Evolutionary conservation across 1,284 basidiomycete species (phyloP), one percentile per base, ranked within the genome.

Genomic region (Marasmius tenuissimus): DNA sequence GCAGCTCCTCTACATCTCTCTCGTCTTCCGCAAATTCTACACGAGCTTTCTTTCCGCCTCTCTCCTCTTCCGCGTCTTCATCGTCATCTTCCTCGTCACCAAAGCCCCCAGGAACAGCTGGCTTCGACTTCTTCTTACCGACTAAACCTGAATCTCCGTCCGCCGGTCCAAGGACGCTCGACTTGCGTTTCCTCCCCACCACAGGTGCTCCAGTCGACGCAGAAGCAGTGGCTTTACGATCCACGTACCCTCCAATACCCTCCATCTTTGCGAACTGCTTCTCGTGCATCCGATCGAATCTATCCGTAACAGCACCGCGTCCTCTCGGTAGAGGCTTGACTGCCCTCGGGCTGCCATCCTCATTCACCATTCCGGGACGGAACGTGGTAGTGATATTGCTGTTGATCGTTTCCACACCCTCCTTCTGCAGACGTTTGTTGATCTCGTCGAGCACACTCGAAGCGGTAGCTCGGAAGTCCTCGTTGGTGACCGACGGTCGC

Each of bases 261-360:
- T 91, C 87, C 91, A 93, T 93, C 78, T 85, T 87, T 58, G 75
- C 75, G 69, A 92, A 92, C 61, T 83, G 81, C 42, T 81, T 78
- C 60, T 87, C 81, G 68, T 93, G 91, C 39, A 78, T 70, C 66
- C 80, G 81, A 22, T 86, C 80, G 68, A 92, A 93, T 65, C 83
- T 79, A 60, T 73, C 71, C 35, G 72, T 77, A 6, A 76, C 68
- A 70, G 70, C 45, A 59, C 69, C 61, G 50, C 69, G 72, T 37
- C 66, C 66, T 65, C 69, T 75, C 40, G 70, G 72, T 53, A 72
- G 60, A 12, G 75, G 73, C 55, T 76, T 75, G 51, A 74, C 69
- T 39, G 72, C 70, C 1, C 71, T 60, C 38, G 14, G 52, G 12
- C 63, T 67, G 16, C 65, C 47, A 6, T 59, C 57, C 8, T 57